A percentile compares a stretch with the other conserved stretches of the same genome.
phyloP scores from a whole-genome alignment of 805 yeast genomes.

The Tetrapisispora iriomotensis region DNA sequence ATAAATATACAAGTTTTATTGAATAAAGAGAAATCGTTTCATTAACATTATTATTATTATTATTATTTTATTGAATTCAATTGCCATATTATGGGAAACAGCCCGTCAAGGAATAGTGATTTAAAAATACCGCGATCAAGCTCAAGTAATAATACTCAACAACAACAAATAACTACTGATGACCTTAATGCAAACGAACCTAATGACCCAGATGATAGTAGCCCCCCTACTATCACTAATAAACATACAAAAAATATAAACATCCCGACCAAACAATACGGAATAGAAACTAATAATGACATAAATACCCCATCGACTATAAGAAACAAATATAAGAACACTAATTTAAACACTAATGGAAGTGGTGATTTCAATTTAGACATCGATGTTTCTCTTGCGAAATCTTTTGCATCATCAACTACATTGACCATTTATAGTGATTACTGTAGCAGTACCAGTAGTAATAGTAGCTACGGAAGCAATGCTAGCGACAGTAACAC shows the following conservation, averaged over 20 bases:
- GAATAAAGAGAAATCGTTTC: too few relatives aligned
- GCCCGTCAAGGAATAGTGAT: constrained; percentile 5
- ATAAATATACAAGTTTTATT: too few relatives aligned
- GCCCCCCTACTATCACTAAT: constrained; percentile 31
- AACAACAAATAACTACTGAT: constrained; percentile 27
- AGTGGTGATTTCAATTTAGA: constrained; percentile 17
- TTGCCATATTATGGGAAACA: constrained; percentile 6
- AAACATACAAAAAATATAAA: constrained; percentile 5
- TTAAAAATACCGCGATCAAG: neutral
- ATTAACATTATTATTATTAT: too few relatives aligned
- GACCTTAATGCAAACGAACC: constrained; percentile 31
- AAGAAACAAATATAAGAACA: constrained; percentile 4
- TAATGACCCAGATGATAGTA: constrained; percentile 41
- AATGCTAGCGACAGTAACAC: constrained; percentile 7
- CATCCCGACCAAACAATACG: neutral
- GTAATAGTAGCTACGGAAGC: constrained; percentile 11
- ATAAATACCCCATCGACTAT: too few relatives aligned
- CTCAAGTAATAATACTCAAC: constrained; percentile 8
- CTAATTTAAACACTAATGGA: constrained; percentile 1
- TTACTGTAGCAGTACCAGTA: constrained; percentile 9
- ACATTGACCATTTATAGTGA: constrained; percentile 9
- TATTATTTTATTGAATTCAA: too few relatives aligned
- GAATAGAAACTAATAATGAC: neutral
- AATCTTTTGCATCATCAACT: constrained; percentile 17
- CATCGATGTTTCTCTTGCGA: constrained; percentile 28